A percentile compares a stretch with the other conserved stretches of the same genome.
Conservation (phyloP, 1,284 basidiomycete species). For the Tilletia caries region DNA sequence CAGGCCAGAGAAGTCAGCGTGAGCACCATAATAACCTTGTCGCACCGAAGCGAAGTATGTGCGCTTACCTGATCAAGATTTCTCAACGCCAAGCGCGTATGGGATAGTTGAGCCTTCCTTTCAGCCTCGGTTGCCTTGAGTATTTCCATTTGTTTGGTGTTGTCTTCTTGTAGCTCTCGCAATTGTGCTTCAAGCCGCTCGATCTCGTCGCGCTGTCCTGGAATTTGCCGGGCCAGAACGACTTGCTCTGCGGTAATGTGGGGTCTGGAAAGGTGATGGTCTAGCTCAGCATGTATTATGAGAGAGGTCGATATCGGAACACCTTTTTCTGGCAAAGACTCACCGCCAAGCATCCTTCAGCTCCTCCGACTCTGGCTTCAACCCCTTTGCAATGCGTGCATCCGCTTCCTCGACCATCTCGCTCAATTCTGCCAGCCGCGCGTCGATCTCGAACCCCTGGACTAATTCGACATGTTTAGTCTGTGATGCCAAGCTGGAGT, state of each 20-base stretch:
- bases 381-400: conserved; percentile 27
- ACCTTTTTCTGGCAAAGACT: neutral
- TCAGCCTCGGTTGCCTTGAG: conserved; percentile 19
- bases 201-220: conserved; percentile 33
- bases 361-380: conserved; percentile 21
- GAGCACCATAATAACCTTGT: neutral
- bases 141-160: conserved; percentile 11
- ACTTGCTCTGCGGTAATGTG: conserved; percentile 39
- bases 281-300: neutral
- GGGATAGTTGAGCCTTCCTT: conserved; percentile 17
- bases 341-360: conserved; percentile 42
- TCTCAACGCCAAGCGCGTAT: conserved; percentile 24
- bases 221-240: conserved; percentile 34
- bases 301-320: too few relatives aligned
- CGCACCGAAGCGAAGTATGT: neutral
- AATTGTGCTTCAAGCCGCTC: conserved; percentile 23
- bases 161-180: conserved; percentile 20
- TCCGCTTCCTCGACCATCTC: conserved; percentile 38
- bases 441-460: conserved; percentile 26
- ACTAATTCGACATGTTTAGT: neutral
- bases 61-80: conserved; percentile 28
- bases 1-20: neutral
- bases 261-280: conserved; percentile 12
- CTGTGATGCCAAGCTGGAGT: neutral
- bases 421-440: conserved; percentile 33